Evolutionary conservation across 495 filamentous ascomycete genomes (phyloP), one percentile per base, ranked within the genome.

Genomic region (Neurospora sp.): DNA sequence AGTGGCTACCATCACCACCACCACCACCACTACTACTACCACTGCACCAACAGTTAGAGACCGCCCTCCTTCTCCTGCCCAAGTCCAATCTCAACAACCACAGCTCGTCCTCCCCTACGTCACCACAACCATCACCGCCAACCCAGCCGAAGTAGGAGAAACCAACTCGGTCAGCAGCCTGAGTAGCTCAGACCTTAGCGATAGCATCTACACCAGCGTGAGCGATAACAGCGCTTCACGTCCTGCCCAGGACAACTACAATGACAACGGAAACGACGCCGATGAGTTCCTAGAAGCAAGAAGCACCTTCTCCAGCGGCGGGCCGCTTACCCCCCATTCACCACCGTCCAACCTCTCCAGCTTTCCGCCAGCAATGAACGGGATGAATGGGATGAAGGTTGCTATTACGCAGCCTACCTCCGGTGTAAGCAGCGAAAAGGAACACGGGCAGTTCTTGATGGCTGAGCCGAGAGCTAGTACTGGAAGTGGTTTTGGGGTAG

Each of bases 161-260:
- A 15, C 62, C 6, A 38, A 38, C 42, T 75, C 70, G 3, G 71
- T 76, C 28, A 75, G 77, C 39, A 78, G 75, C 24, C 42, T 74
- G 45, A 76, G 75, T 21, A 76, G 74, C 28, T 34, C 28, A 31
- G 28, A 19, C 28, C 13, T 66, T 17, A 66, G 54, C 54, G 54
- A 66, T 66, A 17, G 28, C 28, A 15, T 66, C 43, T 69, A 39
- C 39, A 74, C 74, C 17, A 76, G 24, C 9, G 69, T 40, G 9
- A 80, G 77, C 45, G 76, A 76, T 11, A 71, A 74, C 24, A 74
- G 73, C 21, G 21, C 48, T 28, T 15, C 21, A 54, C 10, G n/a
- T 13, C 10, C 4, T 24, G 45, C n/a, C 1, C 45, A 54, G 28
- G 42, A 45, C 42, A n/a, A 45, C 10, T 8, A 17, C 28, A 15